Evolutionary conservation across 805 yeast species (phyloP), one percentile per base, ranked within the genome.

Genomic region (Candida suzukii): DNA sequence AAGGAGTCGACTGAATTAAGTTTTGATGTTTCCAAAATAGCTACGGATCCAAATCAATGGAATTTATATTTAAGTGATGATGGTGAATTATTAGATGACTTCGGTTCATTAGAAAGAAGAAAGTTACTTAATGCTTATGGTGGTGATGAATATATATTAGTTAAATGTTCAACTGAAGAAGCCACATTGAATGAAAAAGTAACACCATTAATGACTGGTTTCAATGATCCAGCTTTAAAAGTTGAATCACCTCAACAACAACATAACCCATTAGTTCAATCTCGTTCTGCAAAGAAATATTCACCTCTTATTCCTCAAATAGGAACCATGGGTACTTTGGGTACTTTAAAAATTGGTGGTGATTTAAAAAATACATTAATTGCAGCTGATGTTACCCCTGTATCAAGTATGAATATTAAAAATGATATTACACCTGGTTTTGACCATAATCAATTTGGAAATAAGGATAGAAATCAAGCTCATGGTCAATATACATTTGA

Each of bases 31-130:
- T 13, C 36, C 3, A 12, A 16, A 14, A 49, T 17, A 55, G 51
- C 29, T 45, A 52, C 59, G 39, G 76, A 83, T 45, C 84, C 90
- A 0, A 82, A 83, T 51, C 60, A 62, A 44, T 88, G 95, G 93
- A 71, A 81, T 41, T 54, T 91, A 27, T 84, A 84, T 43, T 68
- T 91, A 19, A 88, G 84, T 1, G 98, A 91, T 39, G 97, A 90
- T 56, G 91, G 91, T 8, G 96, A 95, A 39, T 81, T 85, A 30
- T 88, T 87, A 41, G 99, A 95, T 50, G 86, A 88, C 40, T 90
- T 93, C 66, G 98, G 98, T 2, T 77, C 90, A 1, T 65, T 93
- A 41, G 91, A 83, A 35, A 67, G 97, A 47, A 70, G 75, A 0
- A 68, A 90, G 40, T 52, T 66, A 4, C 66, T 93, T 22, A 67